Base-by-base conservation (phyloP, 345 rosid genomes). In the Eutrema japonicum region DNA sequence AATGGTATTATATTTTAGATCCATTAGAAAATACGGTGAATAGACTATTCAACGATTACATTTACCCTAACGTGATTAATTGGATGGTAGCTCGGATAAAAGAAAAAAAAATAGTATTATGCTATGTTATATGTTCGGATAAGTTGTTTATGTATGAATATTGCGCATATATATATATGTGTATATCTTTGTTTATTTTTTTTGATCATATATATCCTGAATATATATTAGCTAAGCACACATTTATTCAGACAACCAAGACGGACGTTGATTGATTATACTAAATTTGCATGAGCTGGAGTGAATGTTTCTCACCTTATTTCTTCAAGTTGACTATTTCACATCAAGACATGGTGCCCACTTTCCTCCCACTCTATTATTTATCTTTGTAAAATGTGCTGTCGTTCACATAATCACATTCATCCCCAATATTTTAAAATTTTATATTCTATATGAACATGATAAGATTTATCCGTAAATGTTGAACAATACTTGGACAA, bases 311-410 rank as follows among this genome's bases (percentile, higher is more conserved):
- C 71, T 64, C 76, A 77, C 45, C 62, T 56, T 37, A 36, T 38
- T 46, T 47, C 37, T 64, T 46, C 75, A 69, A 62, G 60, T 56
- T 63, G 66, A 50, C 9, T 26, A 56, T 41, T 56, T 47, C 75
- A 76, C 66, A 76, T 69, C 64, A 63, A 57, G 76, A 71, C 80
- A 77, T 77, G 76, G 63, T 71, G 30, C 42, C 80, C 80, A 77
- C 80, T 43, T 36, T 58, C 55, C 5, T 42, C 51, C 33, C 49
- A 49, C 16, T 56, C 43, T 56, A 40, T 40, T 11, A 58, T 60
- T 18, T 42, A 27, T 62, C 10, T 33, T 13, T 43, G 59, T 29
- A 45, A 49, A 68, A 67, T 70, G 68, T 71, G 80, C 68, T 77
- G 80, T 64, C 61, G 26, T 65, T 65, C 72, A 77, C 26, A 22